These are phyloP conservation scores for Nakazawaea anatomiae DNA, from an alignment of 805 yeast species.

Conservation along the genomic window DNA sequence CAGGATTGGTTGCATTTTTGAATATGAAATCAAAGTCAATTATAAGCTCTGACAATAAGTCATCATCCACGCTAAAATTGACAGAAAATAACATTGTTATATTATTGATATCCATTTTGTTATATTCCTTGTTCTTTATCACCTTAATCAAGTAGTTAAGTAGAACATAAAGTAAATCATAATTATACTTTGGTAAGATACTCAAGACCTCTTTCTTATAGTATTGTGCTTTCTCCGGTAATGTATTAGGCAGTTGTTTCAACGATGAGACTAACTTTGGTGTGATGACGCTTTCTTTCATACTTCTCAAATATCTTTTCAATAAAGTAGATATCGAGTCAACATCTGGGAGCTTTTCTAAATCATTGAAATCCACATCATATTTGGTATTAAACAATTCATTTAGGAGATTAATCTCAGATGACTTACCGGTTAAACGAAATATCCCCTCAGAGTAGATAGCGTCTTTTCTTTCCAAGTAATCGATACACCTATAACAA, in stretches of 20 bases:
- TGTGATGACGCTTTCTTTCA: conserved; percentile 68
- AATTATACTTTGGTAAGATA: conserved; percentile 49
- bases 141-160: conserved; percentile 65
- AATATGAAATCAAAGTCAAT: conserved; percentile 19
- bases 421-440: conserved; percentile 83
- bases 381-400: conserved; percentile 59
- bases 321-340: conserved; percentile 84
- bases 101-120: conserved; percentile 83
- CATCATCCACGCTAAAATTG: conserved; percentile 27
- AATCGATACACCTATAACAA: conserved; percentile 68
- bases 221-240: conserved; percentile 14
- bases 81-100: conserved; percentile 32
- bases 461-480: conserved; percentile 59
- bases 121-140: conserved; percentile 49
- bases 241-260: conserved; percentile 21
- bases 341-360: conserved; percentile 53
- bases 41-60: conserved; percentile 24
- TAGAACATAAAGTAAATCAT: conserved; percentile 56
- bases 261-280: conserved; percentile 37
- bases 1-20: conserved; percentile 1
- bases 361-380: conserved; percentile 60
- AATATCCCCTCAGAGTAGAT: conserved; percentile 88
- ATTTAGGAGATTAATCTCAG: conserved; percentile 63
- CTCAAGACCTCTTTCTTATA: conserved; percentile 21
- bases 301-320: conserved; percentile 73